Evolutionary conservation across 2,329 filamentous ascomycete genomes (phyloP), one percentile per base, ranked within the genome.

Genomic region (Chaetomium strumarium): DNA sequence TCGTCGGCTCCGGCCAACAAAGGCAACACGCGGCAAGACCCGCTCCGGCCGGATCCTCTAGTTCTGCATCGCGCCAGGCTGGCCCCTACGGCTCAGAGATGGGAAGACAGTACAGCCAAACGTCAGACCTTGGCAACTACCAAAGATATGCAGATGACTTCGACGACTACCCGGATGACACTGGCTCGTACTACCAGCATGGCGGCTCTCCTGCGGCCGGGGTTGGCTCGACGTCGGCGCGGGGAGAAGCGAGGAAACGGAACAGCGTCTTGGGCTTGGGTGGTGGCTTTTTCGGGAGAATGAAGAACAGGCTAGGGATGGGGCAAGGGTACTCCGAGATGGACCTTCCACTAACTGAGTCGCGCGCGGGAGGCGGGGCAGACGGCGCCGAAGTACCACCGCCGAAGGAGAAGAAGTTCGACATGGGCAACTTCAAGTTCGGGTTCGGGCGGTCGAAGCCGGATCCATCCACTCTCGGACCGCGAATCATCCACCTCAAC

Each of bases 401-500:
- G 42, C 51, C 66, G 55, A 72, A 63, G 67, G 58, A 62, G 45
- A 86, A 78, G 68, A 83, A 76, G 61, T 84, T 88, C 62, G 83
- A 83, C 60, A 75, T 84, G 63, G 80, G 82, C 62, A 88, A 83
- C 66, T 95, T 97, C 82, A 96, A 89, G 72, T 96, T 96, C 68
- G 89, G 91, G 45, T 90, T 97, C 68, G 89, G 90, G 17, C 77
- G 88, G 65, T 79, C 84, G 60, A 93, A 93, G 68, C 81, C 84
- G 40, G 93, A 99, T 68, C 91, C 92, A 8, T 89, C 92, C 40
- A 95, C 89, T 6, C 76, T 97, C 30, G 93, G 93, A 11, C 93
- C 93, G 40, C 82, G 93, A 59, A 83, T 96, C 62, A 97, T 99
- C 67, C 84, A 95, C 67, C 81, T 99, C 66, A 99, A 99, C 78